Percentiles rank a stretch among this genome's conserved stretches.
phyloP scores from a whole-genome alignment of 139 green algal species.

The Chlamydomonas sp. region DNA sequence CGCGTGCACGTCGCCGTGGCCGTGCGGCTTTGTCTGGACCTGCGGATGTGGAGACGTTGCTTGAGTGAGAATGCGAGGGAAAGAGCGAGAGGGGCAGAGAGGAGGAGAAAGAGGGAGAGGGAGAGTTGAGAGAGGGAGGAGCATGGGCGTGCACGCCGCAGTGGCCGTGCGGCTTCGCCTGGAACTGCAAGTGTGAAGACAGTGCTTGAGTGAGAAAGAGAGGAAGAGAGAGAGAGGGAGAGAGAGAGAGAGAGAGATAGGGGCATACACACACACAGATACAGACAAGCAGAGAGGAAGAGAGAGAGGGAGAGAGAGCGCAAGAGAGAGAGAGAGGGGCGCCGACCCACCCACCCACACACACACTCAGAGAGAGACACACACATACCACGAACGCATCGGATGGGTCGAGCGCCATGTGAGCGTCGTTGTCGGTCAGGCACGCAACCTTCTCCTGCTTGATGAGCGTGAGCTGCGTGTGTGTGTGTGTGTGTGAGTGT shows the following conservation, averaged over 20 bases:
- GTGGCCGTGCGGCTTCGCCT: slow-evolving; percentile 97
- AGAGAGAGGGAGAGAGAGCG: no score
- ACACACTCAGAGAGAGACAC: slow-evolving; percentile 5
- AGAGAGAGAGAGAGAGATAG: no score
- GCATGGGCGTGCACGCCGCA: slow-evolving; percentile 94
- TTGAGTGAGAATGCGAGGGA: background rate
- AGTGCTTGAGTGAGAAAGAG: background rate
- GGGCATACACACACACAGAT: no score
- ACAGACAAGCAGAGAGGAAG: no score
- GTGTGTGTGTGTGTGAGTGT: no score
- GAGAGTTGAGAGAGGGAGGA: no score
- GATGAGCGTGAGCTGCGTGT: slow-evolving; percentile 79
- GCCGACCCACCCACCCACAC: background rate
- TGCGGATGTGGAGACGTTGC: background rate
- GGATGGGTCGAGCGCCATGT: slow-evolving; percentile 67
- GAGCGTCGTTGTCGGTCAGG: slow-evolving; percentile 79
- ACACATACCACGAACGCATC: slow-evolving; percentile 54
- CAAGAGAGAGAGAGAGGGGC: no score
- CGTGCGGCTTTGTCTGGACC: slow-evolving; percentile 94
- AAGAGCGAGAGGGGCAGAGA: no score
- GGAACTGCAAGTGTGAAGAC: slow-evolving; percentile 25
- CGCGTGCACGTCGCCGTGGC: slow-evolving; percentile 95
- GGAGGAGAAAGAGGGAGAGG: no score
- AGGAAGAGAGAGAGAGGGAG: background rate
- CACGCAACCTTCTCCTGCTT: slow-evolving; percentile 99